Evolutionary conservation across 2,329 filamentous ascomycete genomes (phyloP), one percentile per base, ranked within the genome.

Genomic region (Fusarium secorum): DNA sequence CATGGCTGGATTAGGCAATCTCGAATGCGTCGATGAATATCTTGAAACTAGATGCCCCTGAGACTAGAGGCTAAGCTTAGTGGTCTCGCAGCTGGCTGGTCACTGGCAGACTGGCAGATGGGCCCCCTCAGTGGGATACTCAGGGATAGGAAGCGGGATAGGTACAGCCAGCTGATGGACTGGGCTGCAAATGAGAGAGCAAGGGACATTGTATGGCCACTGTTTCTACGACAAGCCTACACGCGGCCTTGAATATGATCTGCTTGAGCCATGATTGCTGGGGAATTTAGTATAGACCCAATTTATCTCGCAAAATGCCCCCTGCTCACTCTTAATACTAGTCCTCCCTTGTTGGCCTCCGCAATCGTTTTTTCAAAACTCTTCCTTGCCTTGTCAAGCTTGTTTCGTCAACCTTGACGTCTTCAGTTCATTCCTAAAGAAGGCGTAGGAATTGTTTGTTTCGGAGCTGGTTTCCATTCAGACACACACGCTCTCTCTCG

Each of bases 371-470:
- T 60, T 66, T 57, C 38, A 36, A 71, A 64, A 51, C 67, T 58
- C 58, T 57, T 61, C 56, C 66, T 66, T 56, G 61, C 54, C 44
- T 55, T 54, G 42, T 53, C n/a, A n/a, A n/a, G n/a, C 68, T 71
- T 41, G 54, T 57, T 70, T 67, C 64, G 63, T 48, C 45, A 26
- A 55, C 52, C 52, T 55, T 55, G 52, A 58, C 55, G 42, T 56
- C 69, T 70, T 55, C 42, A 55, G 39, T 67, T 70, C 69, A 64
- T 72, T 71, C 62, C 70, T 52, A 66, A 53, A 73, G 55, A 73
- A 56, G 58, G 70, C 62, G 52, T 55, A 60, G 67, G 69, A 61
- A 72, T 70, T 72, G 62, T 64, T 70, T 73, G 66, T 70, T 73
- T 72, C 62, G 70, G 70, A 71, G 53, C 70, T 60, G 70, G 70